These are phyloP conservation scores for Polyporus arcularius DNA, from an alignment of 768 basidiomycete species.

Conservation along the genomic window DNA sequence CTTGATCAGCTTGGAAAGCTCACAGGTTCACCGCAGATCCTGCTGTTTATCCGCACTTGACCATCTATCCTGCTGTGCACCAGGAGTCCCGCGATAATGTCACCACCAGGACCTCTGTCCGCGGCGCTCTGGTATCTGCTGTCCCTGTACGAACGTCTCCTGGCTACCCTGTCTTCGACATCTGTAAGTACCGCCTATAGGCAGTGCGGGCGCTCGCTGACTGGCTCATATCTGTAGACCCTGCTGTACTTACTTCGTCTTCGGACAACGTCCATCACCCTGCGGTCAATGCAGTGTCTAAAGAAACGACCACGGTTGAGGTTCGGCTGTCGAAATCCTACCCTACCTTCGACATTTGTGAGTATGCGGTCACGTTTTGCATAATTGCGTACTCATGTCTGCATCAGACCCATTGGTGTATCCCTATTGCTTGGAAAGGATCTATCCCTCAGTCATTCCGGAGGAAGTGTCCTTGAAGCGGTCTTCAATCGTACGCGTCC, in stretches of 20 bases:
- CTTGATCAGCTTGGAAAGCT: neutral
- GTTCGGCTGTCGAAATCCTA: slow-evolving; percentile 21
- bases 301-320: neutral
- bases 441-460: slow-evolving; percentile 19
- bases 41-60: slow-evolving; percentile 43
- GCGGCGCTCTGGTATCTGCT: neutral
- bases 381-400: neutral
- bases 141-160: neutral
- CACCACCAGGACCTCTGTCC: neutral
- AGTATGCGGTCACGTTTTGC: neutral
- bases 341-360: slow-evolving; percentile 29
- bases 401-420: slow-evolving; percentile 24
- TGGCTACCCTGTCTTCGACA: slow-evolving; percentile 18
- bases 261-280: neutral
- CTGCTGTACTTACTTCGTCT: slow-evolving; percentile 7
- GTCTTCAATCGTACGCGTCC: neutral
- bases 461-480: neutral
- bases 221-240: neutral
- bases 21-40: slow-evolving; percentile 30
- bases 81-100: neutral
- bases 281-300: neutral
- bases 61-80: slow-evolving; percentile 37
- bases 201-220: neutral
- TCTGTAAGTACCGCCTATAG: slow-evolving; percentile 11
- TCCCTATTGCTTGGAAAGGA: slow-evolving; percentile 20